Percentiles rank a stretch among this genome's conserved stretches.
Conservation (phyloP, 129 eudicot species). For the Flaveria trinervia region DNA sequence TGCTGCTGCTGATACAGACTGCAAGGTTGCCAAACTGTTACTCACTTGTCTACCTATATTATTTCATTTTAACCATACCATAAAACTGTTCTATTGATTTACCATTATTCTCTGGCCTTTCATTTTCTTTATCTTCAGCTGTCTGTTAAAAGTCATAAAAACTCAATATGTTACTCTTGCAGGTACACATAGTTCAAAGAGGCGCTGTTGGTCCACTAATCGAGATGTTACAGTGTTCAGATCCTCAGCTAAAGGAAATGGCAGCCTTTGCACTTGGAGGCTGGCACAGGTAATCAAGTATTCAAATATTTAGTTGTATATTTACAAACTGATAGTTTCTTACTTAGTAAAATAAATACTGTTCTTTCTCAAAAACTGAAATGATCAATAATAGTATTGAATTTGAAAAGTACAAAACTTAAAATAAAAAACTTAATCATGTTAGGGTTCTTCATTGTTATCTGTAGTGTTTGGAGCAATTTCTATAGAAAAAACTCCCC, state of each 20-base stretch:
- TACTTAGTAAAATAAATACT: neutral
- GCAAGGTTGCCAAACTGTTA: conserved; percentile 62
- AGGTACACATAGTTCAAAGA: conserved; percentile 97
- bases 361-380: neutral
- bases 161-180: conserved; percentile 25
- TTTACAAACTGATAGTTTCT: neutral
- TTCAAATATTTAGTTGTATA: neutral
- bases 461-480: neutral
- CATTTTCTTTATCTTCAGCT: conserved; percentile 1
- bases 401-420: neutral
- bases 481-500: neutral
- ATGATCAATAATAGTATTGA: neutral
- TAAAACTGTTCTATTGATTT: neutral
- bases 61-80: neutral
- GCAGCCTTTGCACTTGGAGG: conserved; percentile 98
- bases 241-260: conserved; percentile 87
- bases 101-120: neutral
- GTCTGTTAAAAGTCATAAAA: neutral
- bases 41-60: neutral
- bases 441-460: conserved; percentile 4
- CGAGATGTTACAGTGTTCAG: conserved; percentile 79
- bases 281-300: conserved; percentile 75
- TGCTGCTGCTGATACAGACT: conserved; percentile 95
- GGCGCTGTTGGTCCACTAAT: conserved; percentile 90
- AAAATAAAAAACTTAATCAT: neutral